Percentiles rank a stretch among this genome's conserved stretches.
Conservation (phyloP, 306 rosid genomes). For the Purshia tridentata region DNA sequence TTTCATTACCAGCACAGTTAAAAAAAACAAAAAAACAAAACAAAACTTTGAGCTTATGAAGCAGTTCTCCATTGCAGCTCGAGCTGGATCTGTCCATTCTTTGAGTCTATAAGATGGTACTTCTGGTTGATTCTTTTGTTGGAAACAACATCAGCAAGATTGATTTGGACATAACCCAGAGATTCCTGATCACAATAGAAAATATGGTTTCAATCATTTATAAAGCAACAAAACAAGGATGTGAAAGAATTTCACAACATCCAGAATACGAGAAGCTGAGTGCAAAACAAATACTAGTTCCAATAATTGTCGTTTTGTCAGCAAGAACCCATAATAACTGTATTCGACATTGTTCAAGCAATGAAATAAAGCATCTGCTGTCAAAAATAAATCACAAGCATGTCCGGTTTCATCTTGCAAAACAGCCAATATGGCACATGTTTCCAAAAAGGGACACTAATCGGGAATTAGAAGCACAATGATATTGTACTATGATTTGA, state of each 20-base stretch:
- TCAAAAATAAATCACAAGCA: neutral
- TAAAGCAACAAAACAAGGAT: neutral
- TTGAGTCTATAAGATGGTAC: slow-evolving; percentile 86
- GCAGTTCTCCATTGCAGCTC: slow-evolving; percentile 88
- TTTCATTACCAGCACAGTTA: neutral
- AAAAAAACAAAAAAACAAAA: neutral
- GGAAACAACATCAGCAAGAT: slow-evolving; percentile 64
- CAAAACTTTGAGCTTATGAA: slow-evolving; percentile 23
- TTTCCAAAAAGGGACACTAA: neutral
- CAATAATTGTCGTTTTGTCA: no score
- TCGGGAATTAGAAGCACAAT: neutral
- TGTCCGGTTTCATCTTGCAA: neutral
- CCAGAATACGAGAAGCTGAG: neutral
- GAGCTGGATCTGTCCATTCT: slow-evolving; percentile 76
- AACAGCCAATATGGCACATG: neutral
- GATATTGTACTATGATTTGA: neutral
- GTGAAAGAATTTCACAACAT: neutral
- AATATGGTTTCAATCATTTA: neutral
- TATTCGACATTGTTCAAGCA: neutral
- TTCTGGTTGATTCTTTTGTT: slow-evolving; percentile 83
- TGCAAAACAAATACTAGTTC: neutral
- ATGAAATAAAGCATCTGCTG: neutral
- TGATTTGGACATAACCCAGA: slow-evolving; percentile 68
- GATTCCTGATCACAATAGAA: slow-evolving; percentile 50
- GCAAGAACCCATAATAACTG: neutral